Evolutionary conservation across 1,139 yeast genomes (phyloP), one percentile per base, ranked within the genome.

Genomic region (Suhomyces chickasaworum): DNA sequence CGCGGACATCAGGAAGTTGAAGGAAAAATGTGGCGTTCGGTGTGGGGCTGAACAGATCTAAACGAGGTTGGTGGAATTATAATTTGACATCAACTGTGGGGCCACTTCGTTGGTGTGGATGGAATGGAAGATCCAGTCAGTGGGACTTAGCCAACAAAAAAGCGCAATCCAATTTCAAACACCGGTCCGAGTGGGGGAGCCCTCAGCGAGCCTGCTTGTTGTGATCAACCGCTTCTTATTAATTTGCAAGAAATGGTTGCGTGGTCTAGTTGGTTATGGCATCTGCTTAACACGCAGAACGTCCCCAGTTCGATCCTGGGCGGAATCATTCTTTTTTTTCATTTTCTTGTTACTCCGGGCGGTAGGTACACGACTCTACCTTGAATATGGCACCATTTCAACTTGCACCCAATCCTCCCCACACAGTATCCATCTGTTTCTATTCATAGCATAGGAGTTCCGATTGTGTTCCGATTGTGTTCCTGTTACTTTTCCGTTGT

Each of bases 221-320:
- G n/a, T n/a, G n/a, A n/a, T n/a, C n/a, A n/a, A n/a, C n/a, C n/a
- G n/a, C n/a, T n/a, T n/a, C n/a, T n/a, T n/a, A n/a, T n/a, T n/a
- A n/a, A n/a, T n/a, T n/a, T n/a, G n/a, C n/a, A 29, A 31, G 29
- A 41, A 37, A 36, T 25, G 75, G 75, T 69, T 69, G 61, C 68
- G 89, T 88, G 95, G 96, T 88, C 95, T 88, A 88, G 96, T 88
- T 73, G 96, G 96, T 88, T 80, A 88, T 88, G 95, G 95, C 96
- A 86, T 85, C 90, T 88, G 96, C 96, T 86, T 88, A 88, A 88
- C 96, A 89, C 96, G 96, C 96, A 86, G 91, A 86, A 88, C 90
- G 96, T 89, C 96, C 96, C 96, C 96, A 88, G 96, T 89, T 89
- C 97, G 96, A 89, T 86, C 96, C 97, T 89, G 96, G 96, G 96